Evolutionary conservation across 2,329 filamentous ascomycete species (phyloP), one percentile per base, ranked within the genome.

Genomic region (Camillea tinctor): DNA sequence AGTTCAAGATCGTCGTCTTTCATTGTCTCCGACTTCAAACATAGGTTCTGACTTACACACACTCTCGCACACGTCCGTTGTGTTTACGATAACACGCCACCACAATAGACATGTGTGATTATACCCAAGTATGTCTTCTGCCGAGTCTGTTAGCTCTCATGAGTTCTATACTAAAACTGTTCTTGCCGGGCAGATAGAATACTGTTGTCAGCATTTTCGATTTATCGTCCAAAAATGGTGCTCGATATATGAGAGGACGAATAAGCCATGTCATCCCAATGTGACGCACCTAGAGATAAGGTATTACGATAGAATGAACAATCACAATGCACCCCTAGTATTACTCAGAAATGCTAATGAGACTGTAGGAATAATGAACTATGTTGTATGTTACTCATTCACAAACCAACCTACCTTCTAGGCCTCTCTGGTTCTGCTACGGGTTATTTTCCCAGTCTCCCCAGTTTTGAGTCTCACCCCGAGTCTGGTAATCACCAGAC

Each of bases 151-250:
- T n/a, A 22, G 17, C 36, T 20, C 9, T 22, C 5, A 8, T 24
- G 2, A 3, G 15, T 7, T 13, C 30, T 49, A 36, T 20, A 13
- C 58, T 67, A 6, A 68, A 21, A 36, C 26, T 30, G 30, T 11
- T 26, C 24, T 48, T 49, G 5, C n/a, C n/a, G n/a, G n/a, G n/a
- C 50, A 73, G 71, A 68, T 73, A 22, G 71, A 73, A 68, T 73
- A 73, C 56, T 69, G 67, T 49, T 73, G 71, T 60, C 69, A 71
- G 52, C 71, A 73, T 59, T 69, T 69, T 56, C 71, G 71, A 36
- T 73, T 72, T 51, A 69, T 72, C 24, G 71, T 73, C 51, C 65
- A 71, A 30, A 71, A 63, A 62, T 73, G 71, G 71, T 73, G 71
- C 59, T 67, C 68, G 19, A 66, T 64, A 52, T 73, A 73, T 60